Evolutionary conservation across 225 moss, liverwort and hornwort species (phyloP), one percentile per base, ranked within the genome.

Genomic region (Marchantia polymorpha): DNA sequence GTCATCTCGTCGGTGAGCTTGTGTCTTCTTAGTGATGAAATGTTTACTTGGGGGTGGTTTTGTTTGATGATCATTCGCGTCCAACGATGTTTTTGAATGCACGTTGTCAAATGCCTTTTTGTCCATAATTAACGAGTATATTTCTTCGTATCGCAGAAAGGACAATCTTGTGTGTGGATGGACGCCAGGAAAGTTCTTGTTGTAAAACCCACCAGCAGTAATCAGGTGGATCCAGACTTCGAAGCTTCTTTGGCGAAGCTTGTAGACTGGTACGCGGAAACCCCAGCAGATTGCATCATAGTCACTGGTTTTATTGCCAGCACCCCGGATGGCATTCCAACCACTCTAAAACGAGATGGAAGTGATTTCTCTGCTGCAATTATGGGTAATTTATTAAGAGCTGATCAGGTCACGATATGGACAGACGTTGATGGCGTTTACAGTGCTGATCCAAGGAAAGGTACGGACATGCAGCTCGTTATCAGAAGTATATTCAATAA

Each of bases 291-390:
- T 49, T 94, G 91, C 17, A 89, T 99, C 56, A 90, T 99, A 68
- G 89, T 85, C 56, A 99, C 97, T 46, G 94, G 97, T 39, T 99
- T 99, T 75, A 99, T 99, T 87, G 97, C 97, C 64, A 99, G 93
- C 83, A 99, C 94, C 53, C 80, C 88, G 27, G 77, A 84, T 25
- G 91, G 93, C 58, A 89, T 94, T 39, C 93, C 94, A 14, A 99
- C 94, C 25, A 99, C 97, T 31, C 88, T 99, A 72, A 99, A 99
- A 86, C 92, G 97, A 64, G 97, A 99, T 86, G 94, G 97, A 50
- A 99, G 97, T 89, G 94, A 99, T 85, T 90, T 99, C 51, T 99
- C 94, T 63, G 97, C 97, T 67, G 91, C 97, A 55, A 94, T 99
- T 29, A 91, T 99, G 90, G 97, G 93, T 63, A 82, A 90, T 75